Conservation (phyloP, 2,329 filamentous ascomycete genomes). For the Claviceps pazoutovae region DNA sequence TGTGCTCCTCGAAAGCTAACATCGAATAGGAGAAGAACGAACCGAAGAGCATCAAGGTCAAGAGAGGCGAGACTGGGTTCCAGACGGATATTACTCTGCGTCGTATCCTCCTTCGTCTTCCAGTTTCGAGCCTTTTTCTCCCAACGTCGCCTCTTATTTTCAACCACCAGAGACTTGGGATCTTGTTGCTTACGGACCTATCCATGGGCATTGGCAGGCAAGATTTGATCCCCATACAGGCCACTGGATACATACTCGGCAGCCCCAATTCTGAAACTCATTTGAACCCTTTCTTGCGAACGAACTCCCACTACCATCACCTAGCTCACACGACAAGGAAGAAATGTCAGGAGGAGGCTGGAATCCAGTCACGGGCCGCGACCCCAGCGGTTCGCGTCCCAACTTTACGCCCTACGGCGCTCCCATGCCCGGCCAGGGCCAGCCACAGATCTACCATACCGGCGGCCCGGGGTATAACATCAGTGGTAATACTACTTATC, state of each 20-base stretch:
- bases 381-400: conserved; percentile 19
- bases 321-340: too few relatives aligned
- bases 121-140: neutral
- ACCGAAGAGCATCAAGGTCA: conserved; percentile 5
- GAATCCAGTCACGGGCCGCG: conserved; percentile 26
- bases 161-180: conserved; percentile 13
- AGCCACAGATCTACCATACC: conserved; percentile 23
- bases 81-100: conserved; percentile 1
- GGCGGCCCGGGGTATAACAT: conserved; percentile 23
- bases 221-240: conserved; percentile 15
- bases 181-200: conserved; percentile 15
- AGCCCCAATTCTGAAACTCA: conserved; percentile 12
- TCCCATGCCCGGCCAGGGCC: conserved; percentile 20
- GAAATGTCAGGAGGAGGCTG: conserved; percentile 23
- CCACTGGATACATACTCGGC: conserved; percentile 26
- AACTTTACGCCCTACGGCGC: conserved; percentile 19
- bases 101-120: neutral
- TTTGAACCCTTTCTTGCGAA: neutral
- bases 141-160: conserved; percentile 2
- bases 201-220: conserved; percentile 23
- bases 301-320: too few relatives aligned
- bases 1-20: neutral
- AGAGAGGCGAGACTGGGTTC: neutral
- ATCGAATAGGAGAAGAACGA: neutral
- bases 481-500: conserved; percentile 8